These are phyloP conservation scores for Cutaneotrichosporon arboriforme DNA, from an alignment of 1,284 basidiomycete genomes.

Conservation along the genomic window DNA sequence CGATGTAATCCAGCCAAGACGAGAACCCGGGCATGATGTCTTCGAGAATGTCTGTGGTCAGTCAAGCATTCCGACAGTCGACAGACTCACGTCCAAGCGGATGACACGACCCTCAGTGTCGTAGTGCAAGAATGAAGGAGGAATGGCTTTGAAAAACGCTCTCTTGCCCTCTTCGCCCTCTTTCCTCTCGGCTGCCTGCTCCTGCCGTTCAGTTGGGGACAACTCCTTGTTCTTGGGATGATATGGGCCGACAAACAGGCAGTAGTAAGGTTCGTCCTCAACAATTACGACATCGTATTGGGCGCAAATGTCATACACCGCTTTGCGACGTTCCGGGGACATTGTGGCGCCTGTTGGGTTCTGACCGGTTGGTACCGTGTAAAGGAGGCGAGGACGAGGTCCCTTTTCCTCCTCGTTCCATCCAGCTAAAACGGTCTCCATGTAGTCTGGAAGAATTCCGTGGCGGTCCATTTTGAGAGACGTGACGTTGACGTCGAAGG, in stretches of 20 bases:
- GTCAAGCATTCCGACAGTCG: background rate
- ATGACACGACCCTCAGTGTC: constrained; percentile 46
- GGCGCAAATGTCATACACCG: constrained; percentile 70
- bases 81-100: constrained; percentile 44
- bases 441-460: constrained; percentile 61
- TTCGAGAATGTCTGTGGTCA: constrained; percentile 61
- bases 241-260: constrained; percentile 49
- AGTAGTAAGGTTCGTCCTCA: constrained; percentile 79
- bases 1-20: constrained; percentile 70
- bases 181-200: constrained; percentile 34
- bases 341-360: constrained; percentile 71
- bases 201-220: constrained; percentile 43
- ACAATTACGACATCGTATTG: constrained; percentile 71
- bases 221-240: constrained; percentile 3
- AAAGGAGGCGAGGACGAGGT: constrained; percentile 59
- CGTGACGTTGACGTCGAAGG: constrained; percentile 32
- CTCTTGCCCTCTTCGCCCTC: constrained; percentile 40
- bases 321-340: constrained; percentile 62
- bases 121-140: constrained; percentile 63
- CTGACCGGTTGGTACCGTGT: constrained; percentile 55
- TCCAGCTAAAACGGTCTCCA: constrained; percentile 58
- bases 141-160: constrained; percentile 49
- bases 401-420: constrained; percentile 61
- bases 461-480: constrained; percentile 63
- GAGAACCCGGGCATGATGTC: constrained; percentile 69